Evolutionary conservation across 768 basidiomycete genomes (phyloP).

Genomic region (Clathrus columnatus): DNA sequence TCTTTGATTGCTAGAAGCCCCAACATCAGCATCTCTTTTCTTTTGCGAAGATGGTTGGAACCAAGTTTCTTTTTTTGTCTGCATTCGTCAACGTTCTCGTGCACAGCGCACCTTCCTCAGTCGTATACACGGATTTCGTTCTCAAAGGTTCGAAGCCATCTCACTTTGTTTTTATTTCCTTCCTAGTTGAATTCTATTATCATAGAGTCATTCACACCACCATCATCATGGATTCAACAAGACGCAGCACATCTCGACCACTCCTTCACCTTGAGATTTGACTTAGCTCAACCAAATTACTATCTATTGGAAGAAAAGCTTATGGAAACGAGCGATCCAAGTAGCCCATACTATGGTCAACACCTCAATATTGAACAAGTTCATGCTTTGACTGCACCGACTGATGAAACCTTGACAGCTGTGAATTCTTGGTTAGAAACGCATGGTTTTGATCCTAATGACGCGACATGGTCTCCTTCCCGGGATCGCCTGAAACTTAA

Average conservation of each 20-base stretch:
- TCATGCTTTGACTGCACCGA: conserved; percentile 51
- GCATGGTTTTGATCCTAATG: conserved; percentile 35
- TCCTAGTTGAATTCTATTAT: too few relatives aligned
- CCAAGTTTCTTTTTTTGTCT: too few relatives aligned
- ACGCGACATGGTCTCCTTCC: conserved; percentile 33
- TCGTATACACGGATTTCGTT: too few relatives aligned
- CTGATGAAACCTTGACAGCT: conserved; percentile 38
- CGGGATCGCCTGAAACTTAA: conserved; percentile 52
- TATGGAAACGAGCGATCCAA: conserved; percentile 50
- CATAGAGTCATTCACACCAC: too few relatives aligned
- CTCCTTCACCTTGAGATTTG: conserved; percentile 38
- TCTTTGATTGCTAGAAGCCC: too few relatives aligned
- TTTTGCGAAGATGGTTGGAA: too few relatives aligned
- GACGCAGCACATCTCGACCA: conserved; percentile 16
- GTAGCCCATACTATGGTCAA: conserved; percentile 43
- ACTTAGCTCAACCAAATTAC: conserved; percentile 38
- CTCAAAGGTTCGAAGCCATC: too few relatives aligned
- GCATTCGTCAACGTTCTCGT: too few relatives aligned
- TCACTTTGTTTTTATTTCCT: too few relatives aligned
- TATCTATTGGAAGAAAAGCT: conserved; percentile 37
- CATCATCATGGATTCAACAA: too few relatives aligned
- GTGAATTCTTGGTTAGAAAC: conserved; percentile 55
- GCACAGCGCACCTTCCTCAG: too few relatives aligned
- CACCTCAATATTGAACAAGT: conserved; percentile 62
- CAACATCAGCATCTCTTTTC: too few relatives aligned